Evolutionary conservation across 1,284 basidiomycete genomes (phyloP).

Genomic region (Bothia castanella): DNA sequence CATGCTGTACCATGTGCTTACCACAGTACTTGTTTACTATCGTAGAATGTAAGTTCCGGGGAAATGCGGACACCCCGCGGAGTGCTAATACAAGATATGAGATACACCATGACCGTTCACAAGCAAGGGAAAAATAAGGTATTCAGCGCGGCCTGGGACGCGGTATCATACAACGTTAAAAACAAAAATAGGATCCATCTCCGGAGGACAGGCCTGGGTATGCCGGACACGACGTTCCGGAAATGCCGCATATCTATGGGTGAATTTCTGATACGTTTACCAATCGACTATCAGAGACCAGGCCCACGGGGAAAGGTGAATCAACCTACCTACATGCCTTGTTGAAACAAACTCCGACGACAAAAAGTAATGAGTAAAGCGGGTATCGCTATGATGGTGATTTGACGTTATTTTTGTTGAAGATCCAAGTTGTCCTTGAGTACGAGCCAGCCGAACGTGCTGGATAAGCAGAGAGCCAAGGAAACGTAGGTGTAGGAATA

Average conservation of each 20-base stretch:
- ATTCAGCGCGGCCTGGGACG: too few species aligned
- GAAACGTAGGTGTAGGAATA: constrained; percentile 11
- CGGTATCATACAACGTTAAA: background rate
- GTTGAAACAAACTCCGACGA: background rate
- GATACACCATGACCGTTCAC: too few species aligned
- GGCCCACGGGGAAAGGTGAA: background rate
- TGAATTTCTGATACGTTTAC: background rate
- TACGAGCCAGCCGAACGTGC: constrained; percentile 25
- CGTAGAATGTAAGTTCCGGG: too few species aligned
- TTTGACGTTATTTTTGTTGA: background rate
- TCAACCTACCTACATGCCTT: background rate
- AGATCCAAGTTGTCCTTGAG: constrained; percentile 18
- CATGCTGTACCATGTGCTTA: too few species aligned
- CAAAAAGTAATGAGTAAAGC: background rate
- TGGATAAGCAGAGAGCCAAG: constrained; percentile 21
- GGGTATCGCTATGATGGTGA: background rate
- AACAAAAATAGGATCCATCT: background rate
- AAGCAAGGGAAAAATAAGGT: too few species aligned
- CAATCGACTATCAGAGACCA: background rate
- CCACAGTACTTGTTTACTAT: too few species aligned
- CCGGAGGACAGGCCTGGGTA: background rate
- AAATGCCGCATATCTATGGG: background rate
- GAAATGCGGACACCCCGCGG: too few species aligned
- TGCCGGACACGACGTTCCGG: too few species aligned
- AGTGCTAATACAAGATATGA: too few species aligned